Evolutionary conservation across 2,329 filamentous ascomycete genomes (phyloP), one percentile per base, ranked within the genome.

Genomic region (Diplocarpon rosae): DNA sequence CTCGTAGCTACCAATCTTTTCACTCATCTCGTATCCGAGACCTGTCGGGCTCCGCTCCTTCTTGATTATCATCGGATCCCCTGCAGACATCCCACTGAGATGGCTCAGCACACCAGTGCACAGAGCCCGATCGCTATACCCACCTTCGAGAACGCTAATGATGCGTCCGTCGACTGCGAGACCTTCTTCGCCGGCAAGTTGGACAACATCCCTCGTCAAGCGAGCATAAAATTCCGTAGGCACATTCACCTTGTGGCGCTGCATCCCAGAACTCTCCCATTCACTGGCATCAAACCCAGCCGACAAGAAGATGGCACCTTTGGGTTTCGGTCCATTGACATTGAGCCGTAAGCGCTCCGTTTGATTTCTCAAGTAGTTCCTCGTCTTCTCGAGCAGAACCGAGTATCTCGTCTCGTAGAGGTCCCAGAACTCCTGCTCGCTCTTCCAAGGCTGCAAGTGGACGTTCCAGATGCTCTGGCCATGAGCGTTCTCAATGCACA

Each of bases 211-310:
- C 36, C 80, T 75, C 0, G 90, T 90, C 52, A 98, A 83, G 1
- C 84, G 79, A 39, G 92, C 92, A 60, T 96, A 98, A 62, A 98
- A 98, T 42, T 90, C 86, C 0, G 90, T 98, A 0, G 92, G 90
- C 2, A 98, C 92, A 59, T 95, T 95, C 57, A 95, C 89, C 46
- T 85, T 83, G 64, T 98, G 92, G 37, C 92, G 76, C 64, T 98
- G 92, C 92, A 98, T 98, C 2, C 86, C 87, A 3, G 76, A 71
- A 14, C 84, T 80, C 63, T 98, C 92, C 80, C 85, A 93, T 61
- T 98, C 88, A 59, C 89, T 95, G 2, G 92, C 92, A 65, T 98
- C 92, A 53, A 98, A 98, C 0, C 92, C 93, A 2, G 92, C 89
- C 37, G 90, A 96, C 39, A 98, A 68, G 66, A 98, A 98, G 37